These are phyloP conservation scores for Trichoderma orchidacearum DNA, from an alignment of 495 filamentous ascomycete genomes.

Conservation along the genomic window DNA sequence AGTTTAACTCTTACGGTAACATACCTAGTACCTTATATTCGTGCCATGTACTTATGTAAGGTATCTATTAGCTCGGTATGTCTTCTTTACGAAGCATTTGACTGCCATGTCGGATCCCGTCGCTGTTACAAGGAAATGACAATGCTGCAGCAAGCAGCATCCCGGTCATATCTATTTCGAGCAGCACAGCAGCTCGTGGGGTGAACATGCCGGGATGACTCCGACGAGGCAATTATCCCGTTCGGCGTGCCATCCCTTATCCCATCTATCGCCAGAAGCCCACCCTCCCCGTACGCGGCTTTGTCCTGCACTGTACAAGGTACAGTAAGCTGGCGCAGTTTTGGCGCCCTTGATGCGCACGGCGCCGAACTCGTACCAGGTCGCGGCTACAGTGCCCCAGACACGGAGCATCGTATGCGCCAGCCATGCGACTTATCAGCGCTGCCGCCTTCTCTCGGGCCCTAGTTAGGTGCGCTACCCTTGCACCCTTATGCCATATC, in stretches of 20 bases:
- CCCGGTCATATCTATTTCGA: not conserved
- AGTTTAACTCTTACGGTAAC: too few relatives aligned
- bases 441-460: too few relatives aligned
- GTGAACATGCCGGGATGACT: not conserved
- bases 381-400: not conserved
- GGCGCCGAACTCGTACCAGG: not conserved
- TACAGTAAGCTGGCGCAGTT: not conserved
- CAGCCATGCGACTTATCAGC: too few relatives aligned
- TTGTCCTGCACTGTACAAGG: not conserved
- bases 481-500: not conserved
- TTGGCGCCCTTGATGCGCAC: not conserved
- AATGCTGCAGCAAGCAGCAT: not conserved
- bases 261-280: not conserved
- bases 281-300: not conserved
- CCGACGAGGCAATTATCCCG: conserved; percentile 1
- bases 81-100: too few relatives aligned
- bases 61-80: too few relatives aligned
- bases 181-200: not conserved
- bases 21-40: too few relatives aligned
- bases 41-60: too few relatives aligned
- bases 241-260: not conserved
- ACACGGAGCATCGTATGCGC: too few relatives aligned
- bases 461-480: too few relatives aligned
- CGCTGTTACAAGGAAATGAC: not conserved
- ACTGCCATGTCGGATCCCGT: too few relatives aligned